phyloP scores from a whole-genome alignment of 176 grass and related monocot species.

The Poa pratensis region DNA sequence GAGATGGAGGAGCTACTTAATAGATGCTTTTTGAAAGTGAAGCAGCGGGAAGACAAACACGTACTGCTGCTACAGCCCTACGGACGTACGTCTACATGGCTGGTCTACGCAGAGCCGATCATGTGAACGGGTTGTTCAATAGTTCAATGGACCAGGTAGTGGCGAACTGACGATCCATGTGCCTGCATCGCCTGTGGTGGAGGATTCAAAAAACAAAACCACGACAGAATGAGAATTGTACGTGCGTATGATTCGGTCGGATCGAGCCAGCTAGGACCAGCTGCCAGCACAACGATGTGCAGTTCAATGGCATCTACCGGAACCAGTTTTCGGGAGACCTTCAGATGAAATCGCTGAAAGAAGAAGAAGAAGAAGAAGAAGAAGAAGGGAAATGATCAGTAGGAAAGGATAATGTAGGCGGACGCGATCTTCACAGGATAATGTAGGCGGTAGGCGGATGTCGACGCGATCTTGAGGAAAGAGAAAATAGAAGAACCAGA shows the following conservation, averaged over 20 bases:
- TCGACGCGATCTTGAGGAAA: too few species aligned
- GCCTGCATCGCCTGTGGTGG: not conserved
- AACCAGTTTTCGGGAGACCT: not conserved
- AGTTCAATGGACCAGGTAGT: not conserved
- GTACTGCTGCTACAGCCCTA: not conserved
- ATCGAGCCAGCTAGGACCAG: not conserved
- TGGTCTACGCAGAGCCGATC: not conserved
- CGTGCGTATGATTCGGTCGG: not conserved
- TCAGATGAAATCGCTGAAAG: not conserved
- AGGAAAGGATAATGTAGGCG: too few species aligned
- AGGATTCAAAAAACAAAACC: not conserved
- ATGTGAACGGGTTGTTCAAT: not conserved
- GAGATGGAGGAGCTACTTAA: not conserved
- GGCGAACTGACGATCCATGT: not conserved
- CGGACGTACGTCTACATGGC: not conserved
- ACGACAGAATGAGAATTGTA: not conserved
- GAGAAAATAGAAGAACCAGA: too few species aligned
- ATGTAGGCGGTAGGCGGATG: too few species aligned
- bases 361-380: not conserved
- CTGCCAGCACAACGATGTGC: slow-evolving; percentile 10
- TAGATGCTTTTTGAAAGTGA: slow-evolving; percentile 19
- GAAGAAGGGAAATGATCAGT: too few species aligned
- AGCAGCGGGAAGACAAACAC: not conserved
- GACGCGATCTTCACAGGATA: too few species aligned
- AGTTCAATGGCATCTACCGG: not conserved